Evolutionary conservation across 2,329 filamentous ascomycete genomes (phyloP), one percentile per base, ranked within the genome.

Genomic region (Ceratocystis eucalypticola): DNA sequence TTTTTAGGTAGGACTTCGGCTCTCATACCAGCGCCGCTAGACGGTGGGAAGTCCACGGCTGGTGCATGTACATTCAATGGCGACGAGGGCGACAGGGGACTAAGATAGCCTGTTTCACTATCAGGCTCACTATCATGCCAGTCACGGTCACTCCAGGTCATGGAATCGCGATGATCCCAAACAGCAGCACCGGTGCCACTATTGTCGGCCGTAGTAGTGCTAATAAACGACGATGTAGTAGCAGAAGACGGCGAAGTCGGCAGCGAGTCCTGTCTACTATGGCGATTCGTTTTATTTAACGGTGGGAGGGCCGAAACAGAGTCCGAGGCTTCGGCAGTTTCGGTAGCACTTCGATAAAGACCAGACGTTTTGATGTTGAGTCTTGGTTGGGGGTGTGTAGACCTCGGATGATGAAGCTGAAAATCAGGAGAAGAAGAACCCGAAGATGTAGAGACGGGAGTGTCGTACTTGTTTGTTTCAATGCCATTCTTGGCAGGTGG

Each of bases 131-230:
- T 84, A 69, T 86, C 83, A 8, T 77, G 77, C 77, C 84, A 86
- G 72, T 88, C 84, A 10, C 80, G 77, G 62, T 88, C 86, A 72
- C 83, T 87, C 87, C 86, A 89, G 3, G 79, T 80, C 65, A 81
- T 77, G 2, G 83, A 86, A 70, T 87, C 85, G 28, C 72, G 70
- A 44, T 77, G 70, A 33, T 74, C 73, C 5, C 64, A 63, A 68
- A 65, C 44, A 25, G 62, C 44, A 25, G 66, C 33, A 5, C 53
- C 57, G 28, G 48, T 15, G 33, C 33, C n/a, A 15, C 37, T 41
- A 41, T 41, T 41, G 10, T 41, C 37, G 2, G 10, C 37, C 12
- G 10, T 15, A 41, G 37, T 41, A 15, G 37, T 41, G 57, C 46
- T 62, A 15, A 37, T 25, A 37, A 64, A 50, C 8, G 68, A 55